These are phyloP conservation scores for Xylaria sp. DNA, from an alignment of 2,329 filamentous ascomycete species.

Conservation along the genomic window DNA sequence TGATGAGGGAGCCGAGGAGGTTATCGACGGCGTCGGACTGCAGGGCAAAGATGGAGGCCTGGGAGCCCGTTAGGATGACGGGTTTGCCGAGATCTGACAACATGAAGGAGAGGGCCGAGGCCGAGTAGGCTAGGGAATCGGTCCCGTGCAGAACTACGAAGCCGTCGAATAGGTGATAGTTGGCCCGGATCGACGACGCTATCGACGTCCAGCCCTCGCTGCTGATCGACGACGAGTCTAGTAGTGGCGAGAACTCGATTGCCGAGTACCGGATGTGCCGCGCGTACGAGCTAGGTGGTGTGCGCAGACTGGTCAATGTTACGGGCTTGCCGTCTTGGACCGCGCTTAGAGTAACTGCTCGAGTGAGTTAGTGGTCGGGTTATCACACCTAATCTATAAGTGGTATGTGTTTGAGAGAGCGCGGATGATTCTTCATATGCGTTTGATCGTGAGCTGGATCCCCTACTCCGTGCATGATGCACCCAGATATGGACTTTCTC, in stretches of 20 bases:
- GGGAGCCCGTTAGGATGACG: slow-evolving; percentile 84
- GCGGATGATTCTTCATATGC: neutral
- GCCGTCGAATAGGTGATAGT: slow-evolving; percentile 89
- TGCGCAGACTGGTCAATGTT: slow-evolving; percentile 75
- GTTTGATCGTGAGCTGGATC: too few relatives aligned
- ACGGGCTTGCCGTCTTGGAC: slow-evolving; percentile 60
- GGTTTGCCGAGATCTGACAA: slow-evolving; percentile 87
- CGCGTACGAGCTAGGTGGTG: slow-evolving; percentile 81
- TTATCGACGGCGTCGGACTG: slow-evolving; percentile 95
- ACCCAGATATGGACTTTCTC: too few relatives aligned
- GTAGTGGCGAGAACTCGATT: slow-evolving; percentile 82
- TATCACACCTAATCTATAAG: neutral
- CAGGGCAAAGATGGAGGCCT: slow-evolving; percentile 87
- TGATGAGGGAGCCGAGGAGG: slow-evolving; percentile 84
- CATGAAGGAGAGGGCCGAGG: slow-evolving; percentile 93
- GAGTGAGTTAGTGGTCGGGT: slow-evolving; percentile 20
- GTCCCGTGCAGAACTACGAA: slow-evolving; percentile 93
- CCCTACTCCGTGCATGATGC: too few relatives aligned
- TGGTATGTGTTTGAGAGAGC: neutral
- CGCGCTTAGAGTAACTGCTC: slow-evolving; percentile 60
- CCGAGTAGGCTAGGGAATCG: slow-evolving; percentile 88
- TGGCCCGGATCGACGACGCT: slow-evolving; percentile 79
- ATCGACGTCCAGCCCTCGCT: slow-evolving; percentile 88
- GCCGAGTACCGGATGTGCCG: slow-evolving; percentile 85
- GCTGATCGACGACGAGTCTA: slow-evolving; percentile 92